These are phyloP conservation scores for Lagerstroemia speciosa DNA, from an alignment of 345 rosid species.

Conservation along the genomic window DNA sequence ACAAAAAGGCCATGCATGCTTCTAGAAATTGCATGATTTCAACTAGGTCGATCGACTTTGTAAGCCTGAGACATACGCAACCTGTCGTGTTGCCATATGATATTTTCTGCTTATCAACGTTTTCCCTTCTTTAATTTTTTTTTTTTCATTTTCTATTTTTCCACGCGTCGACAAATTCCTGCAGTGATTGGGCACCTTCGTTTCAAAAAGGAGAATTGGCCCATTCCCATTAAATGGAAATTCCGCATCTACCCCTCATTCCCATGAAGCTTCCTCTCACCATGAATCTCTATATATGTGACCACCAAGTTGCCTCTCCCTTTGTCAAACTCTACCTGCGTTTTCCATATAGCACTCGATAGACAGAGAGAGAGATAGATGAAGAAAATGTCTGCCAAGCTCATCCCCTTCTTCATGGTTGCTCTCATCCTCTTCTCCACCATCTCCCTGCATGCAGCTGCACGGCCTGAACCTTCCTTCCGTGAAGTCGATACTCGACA, in stretches of 20 bases:
- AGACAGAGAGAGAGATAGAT: background rate
- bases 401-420: slow-evolving; percentile 13
- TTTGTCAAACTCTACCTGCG: background rate
- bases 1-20: too few relatives aligned
- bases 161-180: too few relatives aligned
- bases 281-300: background rate
- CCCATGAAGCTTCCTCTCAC: background rate
- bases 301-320: background rate
- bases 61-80: too few relatives aligned
- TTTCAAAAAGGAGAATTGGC: background rate
- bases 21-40: too few relatives aligned
- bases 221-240: background rate
- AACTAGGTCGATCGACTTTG: too few relatives aligned
- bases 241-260: background rate
- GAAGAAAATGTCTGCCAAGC: background rate
- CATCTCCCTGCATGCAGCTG: slow-evolving; percentile 10
- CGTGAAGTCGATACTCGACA: slow-evolving; percentile 1
- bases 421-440: slow-evolving; percentile 13
- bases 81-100: too few relatives aligned
- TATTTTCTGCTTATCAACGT: too few relatives aligned
- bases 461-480: slow-evolving; percentile 8
- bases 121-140: too few relatives aligned
- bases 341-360: background rate
- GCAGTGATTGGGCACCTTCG: too few relatives aligned
- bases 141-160: too few relatives aligned